These are phyloP conservation scores for Hamiltosporidium tvaerminnensis DNA, from an alignment of 371 early-diverging fungal genomes.

Conservation along the genomic window DNA sequence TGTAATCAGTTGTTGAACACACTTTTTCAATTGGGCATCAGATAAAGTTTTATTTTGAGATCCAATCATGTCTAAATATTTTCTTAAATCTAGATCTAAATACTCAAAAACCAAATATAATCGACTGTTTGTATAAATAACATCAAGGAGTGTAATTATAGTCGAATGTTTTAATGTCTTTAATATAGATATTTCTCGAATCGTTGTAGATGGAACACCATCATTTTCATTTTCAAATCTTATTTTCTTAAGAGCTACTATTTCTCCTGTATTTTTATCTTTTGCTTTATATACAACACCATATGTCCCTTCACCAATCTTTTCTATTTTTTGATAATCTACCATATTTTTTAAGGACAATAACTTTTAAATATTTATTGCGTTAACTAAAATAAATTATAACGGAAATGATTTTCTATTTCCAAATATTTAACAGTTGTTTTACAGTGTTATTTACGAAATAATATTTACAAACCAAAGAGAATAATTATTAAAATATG, in stretches of 20 bases:
- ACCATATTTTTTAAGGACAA: too few species aligned
- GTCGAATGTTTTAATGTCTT: slow-evolving; percentile 74
- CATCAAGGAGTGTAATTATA: slow-evolving; percentile 76
- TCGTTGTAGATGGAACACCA: slow-evolving; percentile 84
- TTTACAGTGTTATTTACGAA: too few species aligned
- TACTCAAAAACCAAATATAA: slow-evolving; percentile 92
- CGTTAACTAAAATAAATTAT: too few species aligned
- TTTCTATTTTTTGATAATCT: slow-evolving; percentile 63
- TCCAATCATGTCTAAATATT: slow-evolving; percentile 57
- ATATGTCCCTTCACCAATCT: slow-evolving; percentile 94
- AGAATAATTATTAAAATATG: too few species aligned
- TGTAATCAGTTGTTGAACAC: slow-evolving; percentile 68
- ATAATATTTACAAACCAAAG: too few species aligned
- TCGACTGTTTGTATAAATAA: slow-evolving; percentile 86
- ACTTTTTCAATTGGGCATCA: slow-evolving; percentile 63
- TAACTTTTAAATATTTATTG: too few species aligned
- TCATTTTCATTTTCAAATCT: slow-evolving; percentile 75
- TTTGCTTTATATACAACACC: slow-evolving; percentile 96
- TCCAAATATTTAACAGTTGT: too few species aligned
- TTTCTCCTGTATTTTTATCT: slow-evolving; percentile 64
- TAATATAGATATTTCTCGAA: slow-evolving; percentile 80
- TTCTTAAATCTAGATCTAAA: slow-evolving; percentile 88
- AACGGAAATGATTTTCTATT: too few species aligned
- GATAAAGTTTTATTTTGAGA: slow-evolving; percentile 50
- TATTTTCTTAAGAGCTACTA: slow-evolving; percentile 91